Evolutionary conservation across 2,329 filamentous ascomycete species (phyloP).

Genomic region (Leptosphaerulina australis): DNA sequence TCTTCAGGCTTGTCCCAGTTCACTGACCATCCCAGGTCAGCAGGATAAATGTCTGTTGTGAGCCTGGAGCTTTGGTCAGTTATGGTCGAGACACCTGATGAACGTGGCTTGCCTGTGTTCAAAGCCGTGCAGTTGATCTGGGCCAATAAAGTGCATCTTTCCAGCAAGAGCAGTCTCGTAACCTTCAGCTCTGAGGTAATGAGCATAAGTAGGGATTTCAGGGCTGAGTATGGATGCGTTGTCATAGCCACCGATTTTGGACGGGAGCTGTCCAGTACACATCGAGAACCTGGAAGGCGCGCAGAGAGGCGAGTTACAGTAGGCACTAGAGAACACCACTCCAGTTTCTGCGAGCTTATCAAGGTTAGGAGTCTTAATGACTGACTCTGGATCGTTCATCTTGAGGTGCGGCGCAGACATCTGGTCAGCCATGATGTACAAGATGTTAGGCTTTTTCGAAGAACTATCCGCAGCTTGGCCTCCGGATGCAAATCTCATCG

Average conservation of each 20-base stretch:
- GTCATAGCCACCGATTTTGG: conserved; percentile 90
- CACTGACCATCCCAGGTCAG: conserved; percentile 91
- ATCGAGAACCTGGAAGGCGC: conserved; percentile 92
- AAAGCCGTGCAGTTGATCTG: conserved; percentile 90
- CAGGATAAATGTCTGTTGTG: conserved; percentile 95
- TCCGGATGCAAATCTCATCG: conserved; percentile 33
- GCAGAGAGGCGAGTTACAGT: conserved; percentile 92
- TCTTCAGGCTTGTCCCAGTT: conserved; percentile 91
- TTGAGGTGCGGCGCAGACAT: conserved; percentile 87
- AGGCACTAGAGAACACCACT: conserved; percentile 91
- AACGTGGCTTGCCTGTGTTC: conserved; percentile 63
- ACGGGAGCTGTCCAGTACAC: conserved; percentile 89
- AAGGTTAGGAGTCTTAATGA: conserved; percentile 90
- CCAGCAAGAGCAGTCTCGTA: conserved; percentile 91
- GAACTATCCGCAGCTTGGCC: conserved; percentile 14
- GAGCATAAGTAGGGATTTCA: conserved; percentile 88
- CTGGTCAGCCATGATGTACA: conserved; percentile 98
- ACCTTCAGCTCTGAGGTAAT: conserved; percentile 82
- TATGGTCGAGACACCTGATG: not conserved
- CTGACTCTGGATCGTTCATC: conserved; percentile 86
- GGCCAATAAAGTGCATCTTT: conserved; percentile 96
- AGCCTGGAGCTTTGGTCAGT: conserved; percentile 58
- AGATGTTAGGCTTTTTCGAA: conserved; percentile 69
- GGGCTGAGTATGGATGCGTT: conserved; percentile 85
- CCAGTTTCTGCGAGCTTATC: conserved; percentile 80